Evolutionary conservation across 768 basidiomycete species (phyloP), one percentile per base, ranked within the genome.

Genomic region (Phylloporus scabripes): DNA sequence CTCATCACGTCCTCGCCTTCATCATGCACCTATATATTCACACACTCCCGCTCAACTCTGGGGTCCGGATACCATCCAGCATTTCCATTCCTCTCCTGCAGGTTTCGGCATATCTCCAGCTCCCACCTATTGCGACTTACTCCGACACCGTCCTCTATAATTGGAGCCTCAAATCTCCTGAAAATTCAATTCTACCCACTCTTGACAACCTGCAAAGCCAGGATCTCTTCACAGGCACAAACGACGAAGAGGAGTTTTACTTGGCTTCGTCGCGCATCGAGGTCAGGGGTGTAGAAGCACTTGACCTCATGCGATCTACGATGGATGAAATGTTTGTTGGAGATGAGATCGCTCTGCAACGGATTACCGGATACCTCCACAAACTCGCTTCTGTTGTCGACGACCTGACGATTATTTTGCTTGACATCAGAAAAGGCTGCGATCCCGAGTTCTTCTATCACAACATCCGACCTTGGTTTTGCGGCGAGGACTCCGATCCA

Each of bases 71-170:
- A 37, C 93, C 93, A 5, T 67, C 74, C 0, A 69, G 82, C 0
- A 68, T 97, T 45, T 75, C 87, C 8, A 65, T 91, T 5, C 93
- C 94, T 1, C 77, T 92, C 29, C 74, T 92, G 17, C 75, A 80
- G 48, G 77, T 92, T 14, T 87, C 80, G 20, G 64, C 72, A 0
- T 70, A 83, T 39, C 80, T 96, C 9, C 82, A 87, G 47, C 70
- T 96, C 1, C 93, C 94, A 0, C 92, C 94, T 0, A 73, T 95
- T 34, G 74, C 92, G 49, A 96, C 92, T 4, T 96, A 92, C 63
- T 85, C 92, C 9, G 92, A 95, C 63, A 85, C 85, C 24, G 92
- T 96, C 7, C 77, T 96, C 23, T 96, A 92, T 70, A 95, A 95
- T 64, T 89, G 86, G 84, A 56, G 26, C 59, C 74, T 56, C 55